Percentiles rank a stretch among this genome's conserved stretches.
Conservation (phyloP, 2,329 filamentous ascomycete genomes). For the Claviceps sp. region DNA sequence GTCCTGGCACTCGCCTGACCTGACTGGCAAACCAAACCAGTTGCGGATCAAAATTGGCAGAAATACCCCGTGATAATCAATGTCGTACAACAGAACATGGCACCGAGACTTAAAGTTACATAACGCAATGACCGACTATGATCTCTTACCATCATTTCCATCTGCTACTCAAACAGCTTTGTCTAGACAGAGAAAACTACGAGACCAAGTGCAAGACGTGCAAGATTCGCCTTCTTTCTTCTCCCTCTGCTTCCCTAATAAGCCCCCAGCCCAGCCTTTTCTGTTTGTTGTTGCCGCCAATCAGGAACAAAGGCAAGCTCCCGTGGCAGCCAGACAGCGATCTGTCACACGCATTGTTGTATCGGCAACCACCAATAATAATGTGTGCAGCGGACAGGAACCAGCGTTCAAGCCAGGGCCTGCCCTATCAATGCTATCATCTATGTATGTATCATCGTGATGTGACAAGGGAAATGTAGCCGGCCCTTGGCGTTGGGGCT, state of each 20-base stretch:
- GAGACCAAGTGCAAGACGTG: neutral
- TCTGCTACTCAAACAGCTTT: neutral
- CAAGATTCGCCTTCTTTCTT: neutral
- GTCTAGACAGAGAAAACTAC: neutral
- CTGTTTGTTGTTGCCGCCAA: constrained; percentile 1
- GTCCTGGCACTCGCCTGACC: neutral
- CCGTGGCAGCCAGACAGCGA: neutral
- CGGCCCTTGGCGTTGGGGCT: neutral
- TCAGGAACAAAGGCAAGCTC: neutral
- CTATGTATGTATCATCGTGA: constrained; percentile 1
- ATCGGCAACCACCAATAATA: constrained; percentile 4
- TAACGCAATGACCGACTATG: neutral
- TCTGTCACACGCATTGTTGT: constrained; percentile 4
- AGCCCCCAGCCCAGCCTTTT: constrained; percentile 1
- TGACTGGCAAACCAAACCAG: neutral
- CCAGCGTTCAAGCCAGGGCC: neutral
- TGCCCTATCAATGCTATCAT: neutral
- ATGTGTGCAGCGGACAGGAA: neutral
- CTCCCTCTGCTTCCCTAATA: neutral
- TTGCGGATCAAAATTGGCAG: neutral
- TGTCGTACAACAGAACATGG: neutral
- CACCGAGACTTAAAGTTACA: neutral
- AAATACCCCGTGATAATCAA: neutral
- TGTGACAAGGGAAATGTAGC: constrained; percentile 1
- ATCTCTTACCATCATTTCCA: neutral